Evolutionary conservation across 2,329 filamentous ascomycete species (phyloP).

Genomic region (Penicillium thymicola): DNA sequence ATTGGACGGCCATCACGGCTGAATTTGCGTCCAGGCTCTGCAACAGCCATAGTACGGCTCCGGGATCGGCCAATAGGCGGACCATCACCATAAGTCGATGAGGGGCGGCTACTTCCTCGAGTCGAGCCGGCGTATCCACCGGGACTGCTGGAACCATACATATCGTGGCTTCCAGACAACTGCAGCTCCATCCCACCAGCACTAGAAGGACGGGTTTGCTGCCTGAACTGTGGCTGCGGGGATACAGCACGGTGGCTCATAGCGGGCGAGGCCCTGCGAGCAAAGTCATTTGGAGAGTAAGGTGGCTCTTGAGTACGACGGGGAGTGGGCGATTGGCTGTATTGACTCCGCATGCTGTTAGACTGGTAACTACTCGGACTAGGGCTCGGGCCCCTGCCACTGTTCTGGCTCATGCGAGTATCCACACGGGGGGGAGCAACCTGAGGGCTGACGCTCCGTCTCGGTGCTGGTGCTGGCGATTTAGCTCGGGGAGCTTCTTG

Average conservation of each 20-base stretch:
- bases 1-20: conserved; percentile 84
- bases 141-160: conserved; percentile 48
- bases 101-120: conserved; percentile 44
- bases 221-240: conserved; percentile 52
- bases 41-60: conserved; percentile 84
- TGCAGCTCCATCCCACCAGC: conserved; percentile 64
- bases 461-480: conserved; percentile 67
- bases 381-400: conserved; percentile 40
- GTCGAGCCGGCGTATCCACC: conserved; percentile 33
- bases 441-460: conserved; percentile 46
- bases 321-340: conserved; percentile 38
- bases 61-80: conserved; percentile 53
- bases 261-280: conserved; percentile 38
- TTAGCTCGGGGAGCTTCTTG: conserved; percentile 48
- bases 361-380: conserved; percentile 46
- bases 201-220: conserved; percentile 50
- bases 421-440: conserved; percentile 29
- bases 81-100: conserved; percentile 51
- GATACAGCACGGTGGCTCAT: conserved; percentile 46
- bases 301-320: conserved; percentile 38
- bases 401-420: conserved; percentile 42
- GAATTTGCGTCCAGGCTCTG: conserved; percentile 64
- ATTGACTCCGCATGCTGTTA: conserved; percentile 41
- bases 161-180: conserved; percentile 54
- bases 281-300: conserved; percentile 46